Evolutionary conservation across 2,329 filamentous ascomycete genomes (phyloP), one percentile per base, ranked within the genome.

Genomic region (Pezicula neosporulosa): DNA sequence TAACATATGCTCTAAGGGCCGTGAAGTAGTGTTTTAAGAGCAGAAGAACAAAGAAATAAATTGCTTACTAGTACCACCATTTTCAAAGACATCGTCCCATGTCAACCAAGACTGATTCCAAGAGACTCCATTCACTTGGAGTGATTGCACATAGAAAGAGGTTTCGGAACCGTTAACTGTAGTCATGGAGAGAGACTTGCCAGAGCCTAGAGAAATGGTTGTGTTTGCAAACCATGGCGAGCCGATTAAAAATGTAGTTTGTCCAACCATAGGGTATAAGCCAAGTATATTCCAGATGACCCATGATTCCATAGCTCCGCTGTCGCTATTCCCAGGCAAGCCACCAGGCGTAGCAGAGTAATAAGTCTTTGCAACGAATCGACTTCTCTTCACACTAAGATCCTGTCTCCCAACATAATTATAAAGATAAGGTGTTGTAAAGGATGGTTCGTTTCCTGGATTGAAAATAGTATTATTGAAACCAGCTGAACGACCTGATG

Each of bases 301-400:
- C 80, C 83, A 87, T 7, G 78, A 82, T 63, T 89, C 83, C 85
- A 89, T 88, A 13, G 86, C 83, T 6, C 86, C 86, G 2, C 83
- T 83, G 63, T 89, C 86, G 42, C 78, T 83, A 66, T 89, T 89
- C 0, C 86, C 86, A 0, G 86, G 86, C 1, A 89, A 71, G 0
- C 86, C 86, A 8, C 60, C 63, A 0, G 73, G 21, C 70, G 0
- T 77, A 77, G 1, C 77, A 72, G 45, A 71, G 67, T 87, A 88
- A 68, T 80, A 82, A 12, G 70, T 67, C 56, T 81, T 80, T 28
- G 83, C 83, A 42, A 85, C 72, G 49, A 70, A 71, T 45, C 86
- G 78, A 42, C 79, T 81, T 54, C 78, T 76, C 49, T 76, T 63
- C 16, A 88, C 83, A 3, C 77, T 77, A 24, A 82, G 75, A 59